A percentile compares a stretch with the other conserved stretches of the same genome.
phyloP scores from a whole-genome alignment of 768 basidiomycete genomes.

The Sutorius australiensis region DNA sequence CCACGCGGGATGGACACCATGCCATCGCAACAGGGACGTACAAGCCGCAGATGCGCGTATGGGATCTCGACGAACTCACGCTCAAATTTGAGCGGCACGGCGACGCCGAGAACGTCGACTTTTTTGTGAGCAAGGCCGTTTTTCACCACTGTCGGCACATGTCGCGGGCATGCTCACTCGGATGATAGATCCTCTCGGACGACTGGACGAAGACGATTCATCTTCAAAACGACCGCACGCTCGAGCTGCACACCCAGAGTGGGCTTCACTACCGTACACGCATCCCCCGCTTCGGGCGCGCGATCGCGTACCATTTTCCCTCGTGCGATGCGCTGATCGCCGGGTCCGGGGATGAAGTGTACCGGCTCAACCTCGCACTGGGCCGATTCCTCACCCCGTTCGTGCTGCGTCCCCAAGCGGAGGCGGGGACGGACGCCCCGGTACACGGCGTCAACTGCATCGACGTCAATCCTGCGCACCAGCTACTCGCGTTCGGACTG shows the following conservation, averaged over 20 bases:
- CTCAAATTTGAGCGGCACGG: conserved; percentile 95
- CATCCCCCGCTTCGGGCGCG: conserved; percentile 91
- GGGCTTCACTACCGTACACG: conserved; percentile 90
- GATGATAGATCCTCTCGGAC: conserved; percentile 78
- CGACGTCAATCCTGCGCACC: conserved; percentile 92
- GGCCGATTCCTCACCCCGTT: conserved; percentile 89
- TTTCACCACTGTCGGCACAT: background rate
- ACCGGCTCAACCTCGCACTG: conserved; percentile 91
- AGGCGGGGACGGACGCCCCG: conserved; percentile 38
- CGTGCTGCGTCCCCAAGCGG: conserved; percentile 45
- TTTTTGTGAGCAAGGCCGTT: conserved; percentile 74
- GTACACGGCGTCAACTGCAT: conserved; percentile 86
- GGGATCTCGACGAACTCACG: conserved; percentile 89
- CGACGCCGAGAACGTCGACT: conserved; percentile 97
- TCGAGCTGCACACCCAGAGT: conserved; percentile 92
- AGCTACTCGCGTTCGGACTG: conserved; percentile 82
- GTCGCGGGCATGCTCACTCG: conserved; percentile 1
- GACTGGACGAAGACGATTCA: conserved; percentile 99
- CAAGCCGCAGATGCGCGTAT: conserved; percentile 95
- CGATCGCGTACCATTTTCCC: conserved; percentile 89
- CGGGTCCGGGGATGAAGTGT: conserved; percentile 84
- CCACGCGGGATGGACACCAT: conserved; percentile 89
- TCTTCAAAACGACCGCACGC: conserved; percentile 90
- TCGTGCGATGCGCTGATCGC: conserved; percentile 88
- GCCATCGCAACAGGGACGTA: conserved; percentile 94